phyloP scores from a whole-genome alignment of 1,139 yeast genomes.

The Saccharomyces pastorianus region DNA sequence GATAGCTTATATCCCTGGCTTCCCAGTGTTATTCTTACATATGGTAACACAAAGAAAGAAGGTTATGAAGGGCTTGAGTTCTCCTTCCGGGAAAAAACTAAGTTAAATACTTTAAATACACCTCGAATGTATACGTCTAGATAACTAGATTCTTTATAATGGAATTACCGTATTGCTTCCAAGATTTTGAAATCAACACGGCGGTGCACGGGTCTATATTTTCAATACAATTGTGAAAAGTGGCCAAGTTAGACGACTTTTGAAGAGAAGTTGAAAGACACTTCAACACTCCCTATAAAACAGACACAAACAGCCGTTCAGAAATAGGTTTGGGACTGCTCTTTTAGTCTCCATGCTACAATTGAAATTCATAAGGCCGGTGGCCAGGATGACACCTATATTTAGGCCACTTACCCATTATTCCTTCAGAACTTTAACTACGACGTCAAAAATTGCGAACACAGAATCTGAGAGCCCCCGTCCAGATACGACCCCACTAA shows the following conservation, averaged over 20 bases:
- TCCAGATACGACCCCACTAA: conserved; percentile 47
- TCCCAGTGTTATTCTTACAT: conserved; percentile 75
- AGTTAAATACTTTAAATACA: too few relatives aligned
- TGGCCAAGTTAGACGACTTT: too few relatives aligned
- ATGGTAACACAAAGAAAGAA: conserved; percentile 83
- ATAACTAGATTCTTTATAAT: neutral
- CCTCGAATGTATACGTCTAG: too few relatives aligned
- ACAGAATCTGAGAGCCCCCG: conserved; percentile 3
- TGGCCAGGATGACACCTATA: neutral
- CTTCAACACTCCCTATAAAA: too few relatives aligned
- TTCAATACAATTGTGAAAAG: too few relatives aligned
- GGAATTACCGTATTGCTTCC: neutral
- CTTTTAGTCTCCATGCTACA: neutral
- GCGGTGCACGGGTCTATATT: too few relatives aligned
- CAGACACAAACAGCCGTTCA: too few relatives aligned
- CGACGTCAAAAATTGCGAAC: neutral
- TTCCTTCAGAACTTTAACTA: neutral
- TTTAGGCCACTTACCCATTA: neutral
- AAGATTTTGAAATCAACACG: too few relatives aligned
- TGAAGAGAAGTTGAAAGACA: too few relatives aligned
- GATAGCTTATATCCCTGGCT: conserved; percentile 73
- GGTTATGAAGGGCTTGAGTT: conserved; percentile 38
- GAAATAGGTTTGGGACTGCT: too few relatives aligned
- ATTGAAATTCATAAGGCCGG: neutral
- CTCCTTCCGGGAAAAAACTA: conserved; percentile 1